Conservation (phyloP, 2,329 filamentous ascomycete genomes). For the Botryotinia calthae region DNA sequence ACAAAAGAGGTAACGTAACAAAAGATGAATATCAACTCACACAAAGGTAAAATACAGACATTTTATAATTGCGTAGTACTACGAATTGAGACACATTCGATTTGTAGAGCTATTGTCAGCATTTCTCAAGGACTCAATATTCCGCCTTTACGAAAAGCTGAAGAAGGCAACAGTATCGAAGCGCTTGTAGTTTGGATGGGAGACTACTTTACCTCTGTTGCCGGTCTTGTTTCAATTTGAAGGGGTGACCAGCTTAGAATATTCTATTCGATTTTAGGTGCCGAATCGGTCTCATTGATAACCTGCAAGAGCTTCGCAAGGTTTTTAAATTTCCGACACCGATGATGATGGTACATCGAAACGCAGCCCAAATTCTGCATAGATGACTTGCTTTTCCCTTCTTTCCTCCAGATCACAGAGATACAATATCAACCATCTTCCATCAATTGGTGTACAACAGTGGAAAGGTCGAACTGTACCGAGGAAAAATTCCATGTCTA, state of each 20-base stretch:
- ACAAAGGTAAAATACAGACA: not conserved
- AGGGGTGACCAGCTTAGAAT: not conserved
- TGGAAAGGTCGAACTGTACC: not conserved
- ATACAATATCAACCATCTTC: not conserved
- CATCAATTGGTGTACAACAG: not conserved
- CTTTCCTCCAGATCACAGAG: not conserved
- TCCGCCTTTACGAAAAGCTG: not conserved
- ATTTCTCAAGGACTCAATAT: not conserved
- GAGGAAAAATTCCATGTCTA: not conserved
- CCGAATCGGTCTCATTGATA: not conserved
- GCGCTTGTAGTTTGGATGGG: not conserved
- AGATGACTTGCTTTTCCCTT: not conserved
- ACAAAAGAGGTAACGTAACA: not conserved
- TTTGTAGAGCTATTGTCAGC: not conserved
- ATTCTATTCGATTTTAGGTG: not conserved
- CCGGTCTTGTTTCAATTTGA: not conserved
- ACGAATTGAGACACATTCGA: not conserved
- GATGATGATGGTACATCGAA: not conserved
- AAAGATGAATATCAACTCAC: not conserved
- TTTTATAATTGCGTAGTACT: not conserved
- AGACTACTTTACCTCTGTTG: not conserved
- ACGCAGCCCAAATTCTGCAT: not conserved
- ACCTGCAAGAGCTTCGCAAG: not conserved
- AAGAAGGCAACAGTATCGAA: not conserved
- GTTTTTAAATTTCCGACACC: not conserved